These are phyloP conservation scores for Trametes sanguinea DNA, from an alignment of 768 basidiomycete species.

Conservation along the genomic window DNA sequence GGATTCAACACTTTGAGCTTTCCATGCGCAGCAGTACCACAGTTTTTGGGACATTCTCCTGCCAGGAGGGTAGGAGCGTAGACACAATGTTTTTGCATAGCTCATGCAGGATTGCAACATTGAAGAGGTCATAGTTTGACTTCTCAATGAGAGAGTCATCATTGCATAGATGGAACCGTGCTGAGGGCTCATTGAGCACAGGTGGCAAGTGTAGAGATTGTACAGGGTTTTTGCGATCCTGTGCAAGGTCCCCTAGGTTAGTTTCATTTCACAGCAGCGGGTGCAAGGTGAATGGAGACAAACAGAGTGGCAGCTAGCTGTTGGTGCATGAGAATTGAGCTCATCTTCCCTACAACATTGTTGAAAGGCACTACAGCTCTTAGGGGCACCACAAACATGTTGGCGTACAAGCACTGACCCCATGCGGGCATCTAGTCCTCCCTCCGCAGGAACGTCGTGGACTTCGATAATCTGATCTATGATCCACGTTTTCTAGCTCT, in stretches of 20 bases:
- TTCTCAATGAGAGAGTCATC: background rate
- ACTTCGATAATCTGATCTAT: too few species aligned
- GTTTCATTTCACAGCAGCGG: too few species aligned
- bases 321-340: background rate
- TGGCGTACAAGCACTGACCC: too few species aligned
- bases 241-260: too few species aligned
- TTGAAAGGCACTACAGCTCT: background rate
- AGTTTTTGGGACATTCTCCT: conserved; percentile 33
- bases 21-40: conserved; percentile 34
- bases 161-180: too few species aligned
- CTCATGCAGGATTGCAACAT: background rate
- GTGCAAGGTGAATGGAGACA: background rate
- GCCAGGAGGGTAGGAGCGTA: conserved; percentile 33
- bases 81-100: background rate
- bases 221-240: too few species aligned
- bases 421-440: too few species aligned
- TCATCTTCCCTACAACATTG: background rate
- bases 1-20: conserved; percentile 32
- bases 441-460: too few species aligned
- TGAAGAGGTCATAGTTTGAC: background rate
- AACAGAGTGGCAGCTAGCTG: background rate
- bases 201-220: too few species aligned
- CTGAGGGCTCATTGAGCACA: too few species aligned
- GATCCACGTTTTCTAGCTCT: background rate
- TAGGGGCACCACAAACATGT: too few species aligned